These are phyloP conservation scores for Saccharomyces kudriavzevii DNA, from an alignment of 805 yeast genomes.

Conservation along the genomic window DNA sequence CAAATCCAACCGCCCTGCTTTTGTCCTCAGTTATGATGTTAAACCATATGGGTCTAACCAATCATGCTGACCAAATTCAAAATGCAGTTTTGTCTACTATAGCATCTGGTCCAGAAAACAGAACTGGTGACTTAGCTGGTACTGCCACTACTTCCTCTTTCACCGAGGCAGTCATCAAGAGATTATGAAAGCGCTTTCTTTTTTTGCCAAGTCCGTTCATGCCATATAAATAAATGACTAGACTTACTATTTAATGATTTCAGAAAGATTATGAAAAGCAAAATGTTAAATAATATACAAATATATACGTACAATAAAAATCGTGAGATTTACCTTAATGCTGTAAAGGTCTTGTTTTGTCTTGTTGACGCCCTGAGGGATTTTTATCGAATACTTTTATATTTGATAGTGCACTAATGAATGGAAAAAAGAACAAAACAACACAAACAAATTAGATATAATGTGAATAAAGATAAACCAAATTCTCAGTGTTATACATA, in stretches of 20 bases:
- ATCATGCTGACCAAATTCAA: slow-evolving; percentile 79
- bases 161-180: slow-evolving; percentile 81
- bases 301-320: background rate
- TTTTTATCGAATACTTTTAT: too few species aligned
- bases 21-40: slow-evolving; percentile 98
- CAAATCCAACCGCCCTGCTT: slow-evolving; percentile 96
- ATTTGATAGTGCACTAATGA: too few species aligned
- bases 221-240: background rate
- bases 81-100: slow-evolving; percentile 76
- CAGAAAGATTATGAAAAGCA: background rate
- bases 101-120: slow-evolving; percentile 91
- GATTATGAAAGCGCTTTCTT: slow-evolving; percentile 20
- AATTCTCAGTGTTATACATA: background rate
- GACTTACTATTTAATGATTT: background rate
- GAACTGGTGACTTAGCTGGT: slow-evolving; percentile 92
- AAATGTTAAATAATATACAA: background rate
- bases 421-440: background rate
- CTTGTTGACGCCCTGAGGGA: too few species aligned
- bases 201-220: background rate
- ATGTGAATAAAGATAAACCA: background rate
- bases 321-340: background rate
- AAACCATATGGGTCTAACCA: slow-evolving; percentile 90
- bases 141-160: slow-evolving; percentile 79
- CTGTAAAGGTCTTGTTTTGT: background rate
- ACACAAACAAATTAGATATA: background rate